Conservation (phyloP, 768 basidiomycete species). For the Collybiopsis luxurians region DNA sequence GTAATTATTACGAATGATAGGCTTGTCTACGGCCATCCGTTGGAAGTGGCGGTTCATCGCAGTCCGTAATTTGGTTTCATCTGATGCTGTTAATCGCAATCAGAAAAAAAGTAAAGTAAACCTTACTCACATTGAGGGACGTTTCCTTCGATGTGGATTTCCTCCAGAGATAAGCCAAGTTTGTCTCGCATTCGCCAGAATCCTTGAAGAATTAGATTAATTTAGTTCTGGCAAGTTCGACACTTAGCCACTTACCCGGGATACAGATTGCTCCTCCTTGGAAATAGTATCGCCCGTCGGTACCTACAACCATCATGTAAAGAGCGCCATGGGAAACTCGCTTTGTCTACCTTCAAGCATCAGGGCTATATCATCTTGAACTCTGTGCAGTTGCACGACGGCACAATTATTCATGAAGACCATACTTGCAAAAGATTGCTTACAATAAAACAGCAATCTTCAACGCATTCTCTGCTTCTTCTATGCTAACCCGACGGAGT, state of each 20-base stretch:
- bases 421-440: conserved; percentile 21
- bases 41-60: conserved; percentile 72
- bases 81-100: background rate
- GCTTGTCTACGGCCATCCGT: conserved; percentile 62
- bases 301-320: conserved; percentile 30
- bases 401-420: too few relatives aligned
- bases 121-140: conserved; percentile 67
- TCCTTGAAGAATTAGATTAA: conserved; percentile 35
- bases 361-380: conserved; percentile 57
- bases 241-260: conserved; percentile 45
- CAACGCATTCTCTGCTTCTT: conserved; percentile 51
- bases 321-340: too few relatives aligned
- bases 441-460: conserved; percentile 60
- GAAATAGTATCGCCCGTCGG: conserved; percentile 70
- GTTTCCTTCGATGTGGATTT: conserved; percentile 67
- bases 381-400: conserved; percentile 31
- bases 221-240: background rate
- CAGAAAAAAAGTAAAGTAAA: background rate
- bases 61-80: conserved; percentile 53
- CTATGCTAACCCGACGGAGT: conserved; percentile 14
- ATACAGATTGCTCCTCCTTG: conserved; percentile 70
- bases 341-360: conserved; percentile 52
- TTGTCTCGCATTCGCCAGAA: conserved; percentile 79
- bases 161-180: conserved; percentile 67
- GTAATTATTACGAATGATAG: conserved; percentile 73